Evolutionary conservation across 2,329 filamentous ascomycete genomes (phyloP), one percentile per base, ranked within the genome.

Genomic region (Rhynchosporium secalis): DNA sequence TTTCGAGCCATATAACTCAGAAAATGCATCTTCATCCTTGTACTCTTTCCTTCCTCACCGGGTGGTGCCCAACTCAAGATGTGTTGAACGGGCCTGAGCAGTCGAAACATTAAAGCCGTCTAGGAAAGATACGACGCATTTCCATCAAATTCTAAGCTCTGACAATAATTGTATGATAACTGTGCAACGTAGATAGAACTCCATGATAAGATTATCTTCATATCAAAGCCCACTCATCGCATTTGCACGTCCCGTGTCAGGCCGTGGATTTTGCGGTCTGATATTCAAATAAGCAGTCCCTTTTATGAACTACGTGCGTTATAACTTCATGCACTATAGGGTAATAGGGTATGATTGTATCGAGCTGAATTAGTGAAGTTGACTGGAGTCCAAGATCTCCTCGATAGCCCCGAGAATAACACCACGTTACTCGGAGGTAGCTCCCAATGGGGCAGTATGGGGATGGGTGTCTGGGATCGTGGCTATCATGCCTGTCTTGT

Each of bases 241-340:
- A 20, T n/a, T 28, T 40, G 54, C 54, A 56, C 54, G 40, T 26
- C 31, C 54, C 40, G 15, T 56, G 28, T 31, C 9, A 13, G 33
- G 54, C 38, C 26, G 52, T 43, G 31, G 3, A 20, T 45, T 43
- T 45, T 46, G 54, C 41, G 60, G 47, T 47, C 38, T 54, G 55
- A 58, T 26, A 43, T 62, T 47, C 38, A 45, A 46, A 29, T 38
- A 51, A n/a, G 28, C 29, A n/a, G 36, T 36, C 4, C 12, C 31
- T 62, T 47, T 52, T 48, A 43, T 51, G 58, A 38, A 56, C 5
- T 29, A 40, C 43, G 47, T 60, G 61, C 56, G 20, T 20, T 20
- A 63, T 63, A 58, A 60, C 20, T 51, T 63, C 57, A 63, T 63
- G 61, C 61, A 20, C n/a, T 63, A 57, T 52, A 57, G 61, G 45